Conservation (phyloP, 23 red algal species). For the Gracilaria gracilis region DNA sequence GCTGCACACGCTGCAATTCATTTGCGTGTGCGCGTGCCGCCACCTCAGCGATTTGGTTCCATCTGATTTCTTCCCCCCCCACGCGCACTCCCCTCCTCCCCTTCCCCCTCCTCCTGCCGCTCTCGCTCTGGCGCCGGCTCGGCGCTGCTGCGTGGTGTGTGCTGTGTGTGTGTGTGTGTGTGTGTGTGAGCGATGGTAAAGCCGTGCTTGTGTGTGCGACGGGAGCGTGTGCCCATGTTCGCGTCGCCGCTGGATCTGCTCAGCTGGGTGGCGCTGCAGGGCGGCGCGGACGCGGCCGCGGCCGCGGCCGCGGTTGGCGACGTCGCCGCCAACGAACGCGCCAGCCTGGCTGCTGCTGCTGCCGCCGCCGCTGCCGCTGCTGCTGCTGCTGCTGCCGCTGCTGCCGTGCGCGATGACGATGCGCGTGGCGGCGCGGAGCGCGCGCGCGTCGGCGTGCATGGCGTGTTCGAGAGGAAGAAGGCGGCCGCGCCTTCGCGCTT, state of each 20-base stretch:
- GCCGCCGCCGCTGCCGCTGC: background rate
- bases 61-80: no score
- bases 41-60: background rate
- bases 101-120: no score
- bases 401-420: background rate
- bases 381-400: background rate
- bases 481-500: conserved; percentile 26
- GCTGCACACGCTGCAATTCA: background rate
- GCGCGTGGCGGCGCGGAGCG: background rate
- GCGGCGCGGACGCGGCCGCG: background rate
- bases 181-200: background rate
- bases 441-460: background rate
- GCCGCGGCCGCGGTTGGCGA: background rate
- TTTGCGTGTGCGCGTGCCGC: no score
- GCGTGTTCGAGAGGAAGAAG: background rate
- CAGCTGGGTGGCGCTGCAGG: conserved; percentile 32
- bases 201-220: background rate
- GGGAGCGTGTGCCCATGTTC: background rate
- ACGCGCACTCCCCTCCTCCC: no score
- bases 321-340: background rate
- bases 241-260: conserved; percentile 32
- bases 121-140: no score
- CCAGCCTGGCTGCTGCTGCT: conserved; percentile 19
- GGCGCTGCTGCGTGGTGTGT: no score
- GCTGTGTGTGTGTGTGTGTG: no score